Percentiles rank a stretch among this genome's conserved stretches.
These are phyloP conservation scores for Symbiodinium natans DNA, from an alignment of 73 alveolate species.

Conservation along the genomic window DNA sequence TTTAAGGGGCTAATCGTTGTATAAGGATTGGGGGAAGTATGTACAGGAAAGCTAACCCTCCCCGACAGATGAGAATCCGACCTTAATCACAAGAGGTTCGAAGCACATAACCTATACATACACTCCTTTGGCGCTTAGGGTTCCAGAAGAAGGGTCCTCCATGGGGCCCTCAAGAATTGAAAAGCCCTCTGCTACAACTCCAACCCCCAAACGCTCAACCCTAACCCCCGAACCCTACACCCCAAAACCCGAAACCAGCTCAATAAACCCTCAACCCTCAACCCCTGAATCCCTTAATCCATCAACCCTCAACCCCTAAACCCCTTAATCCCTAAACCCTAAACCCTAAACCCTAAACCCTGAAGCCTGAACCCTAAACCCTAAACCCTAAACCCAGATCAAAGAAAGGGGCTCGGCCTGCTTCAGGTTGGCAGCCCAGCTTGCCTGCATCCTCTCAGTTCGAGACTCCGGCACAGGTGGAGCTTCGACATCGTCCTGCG, in stretches of 20 bases:
- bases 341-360: neutral
- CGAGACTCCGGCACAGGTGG: conserved; percentile 46
- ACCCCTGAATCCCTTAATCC: neutral
- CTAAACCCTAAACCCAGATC: neutral
- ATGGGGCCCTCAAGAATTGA: too few relatives aligned
- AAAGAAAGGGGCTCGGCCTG: neutral
- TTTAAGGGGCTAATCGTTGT: too few relatives aligned
- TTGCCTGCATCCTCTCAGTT: conserved; percentile 29
- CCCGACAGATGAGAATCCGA: too few relatives aligned
- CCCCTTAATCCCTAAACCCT: neutral
- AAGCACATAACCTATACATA: too few relatives aligned
- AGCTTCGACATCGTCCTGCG: neutral
- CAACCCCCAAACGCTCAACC: neutral
- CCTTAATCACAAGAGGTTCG: too few relatives aligned
- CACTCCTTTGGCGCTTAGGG: too few relatives aligned
- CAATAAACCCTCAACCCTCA: too few relatives aligned
- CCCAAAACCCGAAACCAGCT: too few relatives aligned
- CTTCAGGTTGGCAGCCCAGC: conserved; percentile 40
- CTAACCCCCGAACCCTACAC: neutral
- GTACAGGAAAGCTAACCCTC: too few relatives aligned
- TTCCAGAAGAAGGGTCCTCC: too few relatives aligned
- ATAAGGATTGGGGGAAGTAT: too few relatives aligned
- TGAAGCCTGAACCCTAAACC: neutral
- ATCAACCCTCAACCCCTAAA: neutral
- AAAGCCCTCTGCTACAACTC: too few relatives aligned